Evolutionary conservation across 176 grass and related monocot species (phyloP).

Genomic region (Leersia perrieri): DNA sequence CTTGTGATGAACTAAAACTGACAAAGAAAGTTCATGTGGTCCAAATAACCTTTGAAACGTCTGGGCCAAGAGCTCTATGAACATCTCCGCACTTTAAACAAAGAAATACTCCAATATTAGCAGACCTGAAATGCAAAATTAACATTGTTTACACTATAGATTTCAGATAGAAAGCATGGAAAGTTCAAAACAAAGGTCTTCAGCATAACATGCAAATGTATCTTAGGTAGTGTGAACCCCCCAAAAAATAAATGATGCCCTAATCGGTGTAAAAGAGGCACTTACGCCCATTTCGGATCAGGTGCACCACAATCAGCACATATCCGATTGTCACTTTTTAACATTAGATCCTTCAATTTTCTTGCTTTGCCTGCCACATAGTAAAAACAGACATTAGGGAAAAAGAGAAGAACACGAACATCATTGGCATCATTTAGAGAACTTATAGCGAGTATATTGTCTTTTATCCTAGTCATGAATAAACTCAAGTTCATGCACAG

Average conservation of each 20-base stretch:
- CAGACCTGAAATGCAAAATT: conserved; percentile 62
- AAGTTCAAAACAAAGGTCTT: conserved; percentile 34
- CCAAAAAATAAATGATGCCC: conserved; percentile 10
- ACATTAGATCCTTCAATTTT: conserved; percentile 91
- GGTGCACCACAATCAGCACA: conserved; percentile 94
- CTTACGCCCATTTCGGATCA: conserved; percentile 99
- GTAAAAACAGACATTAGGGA: background rate
- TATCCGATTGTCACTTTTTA: conserved; percentile 81
- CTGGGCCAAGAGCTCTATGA: conserved; percentile 86
- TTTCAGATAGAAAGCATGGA: background rate
- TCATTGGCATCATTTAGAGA: background rate
- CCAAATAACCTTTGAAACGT: conserved; percentile 79
- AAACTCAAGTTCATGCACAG: conserved; percentile 8
- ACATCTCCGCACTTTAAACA: conserved; percentile 99
- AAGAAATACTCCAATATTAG: conserved; percentile 95
- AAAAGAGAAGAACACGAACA: background rate
- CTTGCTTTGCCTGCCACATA: conserved; percentile 69
- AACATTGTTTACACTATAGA: background rate
- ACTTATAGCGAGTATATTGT: background rate
- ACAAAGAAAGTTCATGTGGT: conserved; percentile 12
- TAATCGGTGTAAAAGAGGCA: conserved; percentile 32
- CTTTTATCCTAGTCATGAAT: background rate
- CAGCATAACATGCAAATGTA: background rate
- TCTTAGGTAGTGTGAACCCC: conserved; percentile 6
- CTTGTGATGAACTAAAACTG: background rate